Conservation (phyloP, 768 basidiomycete species). For the Boletus speciosus region DNA sequence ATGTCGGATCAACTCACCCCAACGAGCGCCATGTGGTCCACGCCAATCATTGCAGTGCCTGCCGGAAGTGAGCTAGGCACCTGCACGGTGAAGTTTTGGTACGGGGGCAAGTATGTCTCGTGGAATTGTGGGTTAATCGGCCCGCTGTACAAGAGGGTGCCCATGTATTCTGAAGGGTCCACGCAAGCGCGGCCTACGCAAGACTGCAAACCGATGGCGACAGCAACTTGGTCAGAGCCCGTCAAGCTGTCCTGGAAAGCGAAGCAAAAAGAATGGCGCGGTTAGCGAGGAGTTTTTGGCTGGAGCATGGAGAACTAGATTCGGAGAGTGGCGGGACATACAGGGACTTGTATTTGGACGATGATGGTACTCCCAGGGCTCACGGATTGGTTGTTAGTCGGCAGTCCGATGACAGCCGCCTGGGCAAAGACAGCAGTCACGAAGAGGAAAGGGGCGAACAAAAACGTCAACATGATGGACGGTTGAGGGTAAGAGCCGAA, state of each 20-base stretch:
- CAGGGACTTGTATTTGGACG: constrained; percentile 48
- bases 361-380: constrained; percentile 36
- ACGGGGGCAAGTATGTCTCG: constrained; percentile 31
- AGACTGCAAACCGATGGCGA: constrained; percentile 43
- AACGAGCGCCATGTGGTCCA: constrained; percentile 37
- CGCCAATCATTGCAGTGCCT: constrained; percentile 36
- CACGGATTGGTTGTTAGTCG: constrained; percentile 29
- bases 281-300: not conserved
- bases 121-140: constrained; percentile 38
- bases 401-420: constrained; percentile 37
- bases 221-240: constrained; percentile 41
- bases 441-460: constrained; percentile 26
- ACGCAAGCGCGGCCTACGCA: constrained; percentile 32
- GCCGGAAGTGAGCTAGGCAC: constrained; percentile 30
- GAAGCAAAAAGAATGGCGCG: not conserved
- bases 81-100: constrained; percentile 44
- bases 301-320: not conserved
- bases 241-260: constrained; percentile 34
- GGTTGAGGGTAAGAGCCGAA: not conserved
- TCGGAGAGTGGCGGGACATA: constrained; percentile 23
- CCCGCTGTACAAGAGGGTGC: constrained; percentile 47
- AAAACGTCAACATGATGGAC: constrained; percentile 14
- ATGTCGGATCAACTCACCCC: constrained; percentile 34
- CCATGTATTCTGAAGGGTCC: constrained; percentile 32
- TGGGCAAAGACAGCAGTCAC: constrained; percentile 41